These are phyloP conservation scores for Aspergillus fructus DNA, from an alignment of 2,329 filamentous ascomycete species.

Conservation along the genomic window DNA sequence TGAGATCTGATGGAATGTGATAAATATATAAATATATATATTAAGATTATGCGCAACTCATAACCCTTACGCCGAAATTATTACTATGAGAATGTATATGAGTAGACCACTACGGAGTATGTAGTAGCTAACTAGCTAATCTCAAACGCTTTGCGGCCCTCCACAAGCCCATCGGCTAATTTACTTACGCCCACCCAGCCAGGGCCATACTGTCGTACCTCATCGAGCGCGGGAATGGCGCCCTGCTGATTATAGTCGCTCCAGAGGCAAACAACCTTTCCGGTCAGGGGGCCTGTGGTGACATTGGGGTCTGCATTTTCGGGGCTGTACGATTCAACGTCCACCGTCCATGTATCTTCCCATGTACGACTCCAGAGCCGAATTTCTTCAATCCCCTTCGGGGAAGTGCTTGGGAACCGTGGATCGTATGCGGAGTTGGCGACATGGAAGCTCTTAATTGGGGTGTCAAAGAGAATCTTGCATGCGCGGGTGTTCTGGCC, in stretches of 20 bases:
- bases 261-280: slow-evolving; percentile 77
- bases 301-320: slow-evolving; percentile 28
- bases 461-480: slow-evolving; percentile 68
- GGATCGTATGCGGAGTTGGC: slow-evolving; percentile 60
- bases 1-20: not conserved
- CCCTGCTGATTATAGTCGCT: slow-evolving; percentile 74
- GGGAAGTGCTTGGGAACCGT: slow-evolving; percentile 64
- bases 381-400: slow-evolving; percentile 65
- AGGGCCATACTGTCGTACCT: slow-evolving; percentile 73
- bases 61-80: not conserved
- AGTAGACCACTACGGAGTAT: too few species aligned
- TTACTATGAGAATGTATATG: not conserved
- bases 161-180: slow-evolving; percentile 72
- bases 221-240: slow-evolving; percentile 79
- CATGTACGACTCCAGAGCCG: slow-evolving; percentile 82
- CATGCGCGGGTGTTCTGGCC: slow-evolving; percentile 78
- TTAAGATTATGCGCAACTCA: not conserved
- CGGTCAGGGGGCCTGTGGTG: slow-evolving; percentile 46
- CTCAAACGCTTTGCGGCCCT: slow-evolving; percentile 70
- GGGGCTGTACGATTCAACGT: slow-evolving; percentile 60
- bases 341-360: slow-evolving; percentile 72
- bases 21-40: not conserved
- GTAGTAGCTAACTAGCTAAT: slow-evolving; percentile 28
- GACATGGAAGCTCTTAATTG: slow-evolving; percentile 65
- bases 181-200: slow-evolving; percentile 79